Evolutionary conservation across 371 early-diverging fungal species (phyloP).

Genomic region (Mortierella sp.): DNA sequence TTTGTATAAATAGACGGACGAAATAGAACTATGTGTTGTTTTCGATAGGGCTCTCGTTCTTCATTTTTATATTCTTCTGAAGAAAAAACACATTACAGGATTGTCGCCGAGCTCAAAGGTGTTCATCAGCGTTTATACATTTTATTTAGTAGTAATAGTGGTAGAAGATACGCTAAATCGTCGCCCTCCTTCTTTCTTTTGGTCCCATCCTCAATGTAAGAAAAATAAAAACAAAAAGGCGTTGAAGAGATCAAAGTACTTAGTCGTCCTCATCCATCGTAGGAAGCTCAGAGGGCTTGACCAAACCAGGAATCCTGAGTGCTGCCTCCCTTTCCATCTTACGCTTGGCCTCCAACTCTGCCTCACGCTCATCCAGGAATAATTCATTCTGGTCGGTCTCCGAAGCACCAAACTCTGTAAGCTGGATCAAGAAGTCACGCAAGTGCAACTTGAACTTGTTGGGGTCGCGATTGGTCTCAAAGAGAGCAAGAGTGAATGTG

Average conservation of each 20-base stretch:
- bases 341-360: constrained; percentile 83
- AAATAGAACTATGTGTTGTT: constrained; percentile 91
- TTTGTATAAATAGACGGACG: constrained; percentile 76
- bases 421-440: constrained; percentile 96
- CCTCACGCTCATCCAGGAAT: constrained; percentile 93
- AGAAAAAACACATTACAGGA: no score
- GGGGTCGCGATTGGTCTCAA: constrained; percentile 81
- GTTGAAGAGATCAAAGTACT: constrained; percentile 56
- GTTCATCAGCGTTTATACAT: no score
- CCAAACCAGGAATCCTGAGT: constrained; percentile 93
- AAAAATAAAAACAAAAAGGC: no score
- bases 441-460: constrained; percentile 90
- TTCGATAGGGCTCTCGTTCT: no score
- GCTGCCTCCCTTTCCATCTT: constrained; percentile 86
- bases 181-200: no score
- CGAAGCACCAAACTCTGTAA: constrained; percentile 62
- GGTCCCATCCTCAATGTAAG: no score
- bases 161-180: no score
- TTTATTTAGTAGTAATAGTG: no score
- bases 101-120: no score
- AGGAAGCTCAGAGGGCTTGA: constrained; percentile 93
- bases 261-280: constrained; percentile 78
- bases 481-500: constrained; percentile 89
- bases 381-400: constrained; percentile 84
- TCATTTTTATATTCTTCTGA: no score